Evolutionary conservation across 306 rosid genomes (phyloP).

Genomic region (Cercis canadensis): DNA sequence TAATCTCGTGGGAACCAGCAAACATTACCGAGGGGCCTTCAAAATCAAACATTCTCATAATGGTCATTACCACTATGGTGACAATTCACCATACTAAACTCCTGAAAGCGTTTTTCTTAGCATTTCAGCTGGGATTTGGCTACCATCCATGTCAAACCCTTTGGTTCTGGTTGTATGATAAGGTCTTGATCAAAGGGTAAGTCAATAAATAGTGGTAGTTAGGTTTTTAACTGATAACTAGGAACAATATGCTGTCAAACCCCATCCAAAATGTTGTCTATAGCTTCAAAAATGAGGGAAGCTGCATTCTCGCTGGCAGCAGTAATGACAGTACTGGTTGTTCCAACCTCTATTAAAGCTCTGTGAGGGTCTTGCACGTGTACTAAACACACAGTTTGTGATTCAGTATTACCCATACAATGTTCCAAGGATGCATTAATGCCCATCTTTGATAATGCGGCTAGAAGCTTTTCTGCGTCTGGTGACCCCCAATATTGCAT

Average conservation of each 20-base stretch:
- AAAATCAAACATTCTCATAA: no score
- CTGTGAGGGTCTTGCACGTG: constrained; percentile 57
- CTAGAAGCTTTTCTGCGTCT: constrained; percentile 56
- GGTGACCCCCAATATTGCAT: constrained; percentile 63
- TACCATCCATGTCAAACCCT: no score
- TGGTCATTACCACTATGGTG: no score
- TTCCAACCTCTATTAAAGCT: constrained; percentile 66
- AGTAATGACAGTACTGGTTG: constrained; percentile 52
- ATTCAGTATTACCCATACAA: constrained; percentile 35
- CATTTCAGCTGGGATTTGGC: no score
- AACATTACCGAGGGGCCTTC: no score
- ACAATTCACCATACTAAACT: no score
- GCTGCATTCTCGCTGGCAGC: constrained; percentile 55
- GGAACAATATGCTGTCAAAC: constrained; percentile 35
- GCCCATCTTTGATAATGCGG: constrained; percentile 62
- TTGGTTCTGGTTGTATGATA: no score
- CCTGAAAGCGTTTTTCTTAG: no score
- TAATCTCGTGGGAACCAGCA: no score
- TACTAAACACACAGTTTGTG: constrained; percentile 34
- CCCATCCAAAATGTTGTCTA: constrained; percentile 54
- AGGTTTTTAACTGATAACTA: no score
- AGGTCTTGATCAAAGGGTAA: no score
- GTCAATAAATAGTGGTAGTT: no score
- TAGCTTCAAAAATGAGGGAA: constrained; percentile 55
- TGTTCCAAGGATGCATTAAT: constrained; percentile 54